A percentile compares a stretch with the other conserved stretches of the same genome.
Evolutionary conservation across 495 filamentous ascomycete genomes (phyloP).

Genomic region (Aspergillus baeticus): DNA sequence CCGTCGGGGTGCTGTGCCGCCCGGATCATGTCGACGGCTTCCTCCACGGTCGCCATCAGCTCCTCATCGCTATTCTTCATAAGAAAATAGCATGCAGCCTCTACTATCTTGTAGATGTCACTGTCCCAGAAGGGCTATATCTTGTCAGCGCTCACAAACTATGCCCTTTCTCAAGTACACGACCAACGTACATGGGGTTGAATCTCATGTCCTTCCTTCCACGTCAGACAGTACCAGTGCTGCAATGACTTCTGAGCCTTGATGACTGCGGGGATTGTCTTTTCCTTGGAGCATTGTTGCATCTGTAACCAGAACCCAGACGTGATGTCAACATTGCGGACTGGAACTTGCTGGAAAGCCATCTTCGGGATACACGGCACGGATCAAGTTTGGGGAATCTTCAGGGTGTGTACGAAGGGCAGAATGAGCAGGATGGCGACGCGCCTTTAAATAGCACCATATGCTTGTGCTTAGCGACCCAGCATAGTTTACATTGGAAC

Average conservation of each 20-base stretch:
- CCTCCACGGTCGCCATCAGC: slow-evolving; percentile 50
- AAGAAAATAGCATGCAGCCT: slow-evolving; percentile 58
- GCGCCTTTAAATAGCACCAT: too few relatives aligned
- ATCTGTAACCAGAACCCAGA: slow-evolving; percentile 7
- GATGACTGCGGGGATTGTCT: slow-evolving; percentile 6
- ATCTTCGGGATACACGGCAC: not conserved
- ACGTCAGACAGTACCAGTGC: slow-evolving; percentile 9
- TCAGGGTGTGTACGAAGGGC: too few relatives aligned
- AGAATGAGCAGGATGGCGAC: too few relatives aligned
- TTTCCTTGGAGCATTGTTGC: slow-evolving; percentile 7
- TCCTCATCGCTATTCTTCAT: slow-evolving; percentile 40
- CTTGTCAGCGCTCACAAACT: not conserved
- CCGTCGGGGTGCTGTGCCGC: slow-evolving; percentile 55
- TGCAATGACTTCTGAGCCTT: slow-evolving; percentile 2
- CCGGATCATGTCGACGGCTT: slow-evolving; percentile 55
- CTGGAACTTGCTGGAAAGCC: not conserved
- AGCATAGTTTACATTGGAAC: too few relatives aligned
- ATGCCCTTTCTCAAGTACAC: not conserved
- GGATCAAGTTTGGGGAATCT: too few relatives aligned
- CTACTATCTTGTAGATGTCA: slow-evolving; percentile 61
- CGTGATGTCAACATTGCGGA: slow-evolving; percentile 7
- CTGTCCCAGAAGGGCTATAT: slow-evolving; percentile 47
- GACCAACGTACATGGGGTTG: slow-evolving; percentile 2
- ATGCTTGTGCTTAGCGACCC: too few relatives aligned
- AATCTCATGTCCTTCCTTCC: slow-evolving; percentile 9